Base-by-base conservation (phyloP, 257 asterid genomes). In the Pogostemon cablin region DNA sequence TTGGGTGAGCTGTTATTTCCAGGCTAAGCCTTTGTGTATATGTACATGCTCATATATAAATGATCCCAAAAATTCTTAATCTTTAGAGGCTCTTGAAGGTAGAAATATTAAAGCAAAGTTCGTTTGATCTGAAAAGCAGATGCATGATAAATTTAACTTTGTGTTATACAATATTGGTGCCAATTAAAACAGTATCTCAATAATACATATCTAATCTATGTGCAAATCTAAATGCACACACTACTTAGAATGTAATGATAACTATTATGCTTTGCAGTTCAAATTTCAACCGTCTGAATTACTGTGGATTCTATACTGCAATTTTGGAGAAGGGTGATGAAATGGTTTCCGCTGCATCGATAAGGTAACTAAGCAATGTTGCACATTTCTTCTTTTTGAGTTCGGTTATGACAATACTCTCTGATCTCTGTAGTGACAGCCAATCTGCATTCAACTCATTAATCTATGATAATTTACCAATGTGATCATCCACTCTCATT, bases 251-350 rank as follows among this genome's bases (percentile, higher is more conserved):
- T 20, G 69, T 66, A 54, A 69, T 42, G 74, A 65, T 61, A n/a
- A 60, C 47, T 54, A 71, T 69, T 67, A 25, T 68, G 41, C 67
- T 56, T 70, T 76, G 72, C 52, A 91, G 97, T 63, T 84, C 97
- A 62, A 91, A 91, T 75, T 92, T 88, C 82, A 86, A 81, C 52
- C 92, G 98, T 40, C 77, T 92, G 86, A 83, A 90, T 76, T 92
- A 75, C 76, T 39, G 78, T 73, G 91, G 96, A 72, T 92, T 92
- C 84, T 90, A 88, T 77, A 81, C 96, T 2, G 86, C 83, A 80
- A 79, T 92, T 79, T 78, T 92, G 96, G 98, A 92, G 83, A 87
- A 87, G 75, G 96, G 98, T 0, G 98, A 92, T 72, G 98, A 92
- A 79, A 76, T 90, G 59, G 88, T 92, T 58, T 80, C 91, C 76